Evolutionary conservation across 768 basidiomycete species (phyloP).

Genomic region (Candolleomyces eurysporus): DNA sequence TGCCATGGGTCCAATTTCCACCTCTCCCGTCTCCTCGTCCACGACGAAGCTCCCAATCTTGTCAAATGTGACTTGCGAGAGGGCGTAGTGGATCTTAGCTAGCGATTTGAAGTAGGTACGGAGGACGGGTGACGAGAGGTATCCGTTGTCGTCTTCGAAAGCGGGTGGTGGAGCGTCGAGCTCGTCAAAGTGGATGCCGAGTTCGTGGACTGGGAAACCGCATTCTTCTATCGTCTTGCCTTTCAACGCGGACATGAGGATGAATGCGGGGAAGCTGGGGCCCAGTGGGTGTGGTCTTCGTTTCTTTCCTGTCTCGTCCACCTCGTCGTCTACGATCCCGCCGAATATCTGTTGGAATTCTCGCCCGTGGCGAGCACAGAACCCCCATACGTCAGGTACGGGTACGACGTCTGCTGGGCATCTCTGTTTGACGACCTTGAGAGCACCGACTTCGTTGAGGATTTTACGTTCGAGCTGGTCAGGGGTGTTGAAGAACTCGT

Average conservation of each 20-base stretch:
- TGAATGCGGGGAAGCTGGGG: constrained; percentile 36
- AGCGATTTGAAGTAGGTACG: constrained; percentile 38
- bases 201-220: constrained; percentile 35
- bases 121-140: constrained; percentile 31
- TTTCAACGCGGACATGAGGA: constrained; percentile 39
- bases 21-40: constrained; percentile 26
- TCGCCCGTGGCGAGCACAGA: constrained; percentile 14
- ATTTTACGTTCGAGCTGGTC: constrained; percentile 44
- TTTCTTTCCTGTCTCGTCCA: constrained; percentile 15
- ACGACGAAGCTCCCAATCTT: constrained; percentile 38
- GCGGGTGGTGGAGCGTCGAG: background rate
- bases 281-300: constrained; percentile 35
- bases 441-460: constrained; percentile 41
- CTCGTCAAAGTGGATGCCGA: constrained; percentile 20
- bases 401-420: constrained; percentile 31
- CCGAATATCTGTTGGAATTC: constrained; percentile 9
- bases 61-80: constrained; percentile 38
- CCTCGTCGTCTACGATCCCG: background rate
- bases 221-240: constrained; percentile 42
- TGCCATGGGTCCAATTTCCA: constrained; percentile 37
- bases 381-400: constrained; percentile 36
- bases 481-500: constrained; percentile 40
- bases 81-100: constrained; percentile 39
- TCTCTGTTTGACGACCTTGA: constrained; percentile 36
- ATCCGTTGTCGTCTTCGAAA: constrained; percentile 18